phyloP scores from a whole-genome alignment of 768 basidiomycete genomes.

The Russula griseocarnosa region DNA sequence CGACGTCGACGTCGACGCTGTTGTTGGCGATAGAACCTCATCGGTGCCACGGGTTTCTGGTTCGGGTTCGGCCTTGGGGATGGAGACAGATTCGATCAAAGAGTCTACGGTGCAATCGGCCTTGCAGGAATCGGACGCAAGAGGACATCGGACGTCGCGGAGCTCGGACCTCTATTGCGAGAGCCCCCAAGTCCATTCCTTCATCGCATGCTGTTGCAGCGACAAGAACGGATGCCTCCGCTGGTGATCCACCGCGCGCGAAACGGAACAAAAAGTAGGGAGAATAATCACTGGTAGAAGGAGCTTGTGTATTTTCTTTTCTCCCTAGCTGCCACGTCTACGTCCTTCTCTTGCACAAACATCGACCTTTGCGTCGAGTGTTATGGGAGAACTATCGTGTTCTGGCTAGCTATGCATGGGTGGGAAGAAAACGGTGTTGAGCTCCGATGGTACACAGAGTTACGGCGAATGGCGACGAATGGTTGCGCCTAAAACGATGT shows the following conservation, averaged over 20 bases:
- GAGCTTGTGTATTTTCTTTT: not conserved
- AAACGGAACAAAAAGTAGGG: conserved; percentile 33
- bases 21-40: conserved; percentile 1
- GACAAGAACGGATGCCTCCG: not conserved
- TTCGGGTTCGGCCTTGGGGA: not conserved
- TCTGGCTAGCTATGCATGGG: not conserved
- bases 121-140: conserved; percentile 30
- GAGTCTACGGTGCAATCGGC: not conserved
- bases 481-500: not conserved
- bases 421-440: no score
- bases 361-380: not conserved
- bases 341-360: not conserved
- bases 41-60: not conserved
- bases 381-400: not conserved
- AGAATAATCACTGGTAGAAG: not conserved
- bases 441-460: not conserved
- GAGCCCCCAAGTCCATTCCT: conserved; percentile 5
- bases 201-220: not conserved
- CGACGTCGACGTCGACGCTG: conserved; percentile 27
- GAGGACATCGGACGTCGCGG: conserved; percentile 35
- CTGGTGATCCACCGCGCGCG: conserved; percentile 26
- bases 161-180: conserved; percentile 26
- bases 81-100: not conserved
- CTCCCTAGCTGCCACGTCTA: not conserved
- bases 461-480: not conserved